Conservation (phyloP, 2,329 filamentous ascomycete species). For the Diplodia scrobiculata region DNA sequence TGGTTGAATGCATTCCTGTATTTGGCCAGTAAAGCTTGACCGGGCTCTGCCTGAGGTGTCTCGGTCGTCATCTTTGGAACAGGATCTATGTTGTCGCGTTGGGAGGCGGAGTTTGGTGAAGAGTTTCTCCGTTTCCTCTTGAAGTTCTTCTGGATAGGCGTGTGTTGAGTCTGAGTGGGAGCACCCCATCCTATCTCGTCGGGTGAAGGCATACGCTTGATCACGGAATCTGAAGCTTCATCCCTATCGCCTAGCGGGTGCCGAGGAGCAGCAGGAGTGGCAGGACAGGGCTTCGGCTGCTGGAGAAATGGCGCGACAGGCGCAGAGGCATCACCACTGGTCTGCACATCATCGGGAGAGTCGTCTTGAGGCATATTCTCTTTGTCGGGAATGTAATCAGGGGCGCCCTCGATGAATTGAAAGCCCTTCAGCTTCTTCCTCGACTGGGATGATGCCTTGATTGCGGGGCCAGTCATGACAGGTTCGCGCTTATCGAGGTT, state of each 20-base stretch:
- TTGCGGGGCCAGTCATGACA: constrained; percentile 44
- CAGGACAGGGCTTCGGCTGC: constrained; percentile 39
- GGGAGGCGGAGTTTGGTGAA: constrained; percentile 47
- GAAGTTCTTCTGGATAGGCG: constrained; percentile 41
- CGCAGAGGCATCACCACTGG: constrained; percentile 28
- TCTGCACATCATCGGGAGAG: not conserved
- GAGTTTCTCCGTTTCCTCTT: constrained; percentile 53
- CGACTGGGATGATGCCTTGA: constrained; percentile 56
- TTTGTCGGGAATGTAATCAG: constrained; percentile 46
- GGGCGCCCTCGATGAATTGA: constrained; percentile 51
- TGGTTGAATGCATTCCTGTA: constrained; percentile 41
- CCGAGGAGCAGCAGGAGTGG: constrained; percentile 61
- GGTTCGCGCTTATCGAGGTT: constrained; percentile 16
- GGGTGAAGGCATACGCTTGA: constrained; percentile 56
- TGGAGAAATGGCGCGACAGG: constrained; percentile 38
- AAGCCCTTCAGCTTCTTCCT: constrained; percentile 60
- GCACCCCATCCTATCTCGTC: constrained; percentile 62
- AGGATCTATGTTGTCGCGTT: constrained; percentile 42
- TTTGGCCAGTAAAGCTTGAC: constrained; percentile 51
- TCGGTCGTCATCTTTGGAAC: constrained; percentile 31
- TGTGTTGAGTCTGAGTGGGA: constrained; percentile 33
- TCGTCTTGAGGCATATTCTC: constrained; percentile 43
- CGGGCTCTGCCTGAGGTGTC: constrained; percentile 53
- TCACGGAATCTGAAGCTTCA: constrained; percentile 56
- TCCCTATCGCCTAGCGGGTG: constrained; percentile 62